Base-by-base conservation (phyloP, 306 rosid genomes). In the Phaseolus lunatus region DNA sequence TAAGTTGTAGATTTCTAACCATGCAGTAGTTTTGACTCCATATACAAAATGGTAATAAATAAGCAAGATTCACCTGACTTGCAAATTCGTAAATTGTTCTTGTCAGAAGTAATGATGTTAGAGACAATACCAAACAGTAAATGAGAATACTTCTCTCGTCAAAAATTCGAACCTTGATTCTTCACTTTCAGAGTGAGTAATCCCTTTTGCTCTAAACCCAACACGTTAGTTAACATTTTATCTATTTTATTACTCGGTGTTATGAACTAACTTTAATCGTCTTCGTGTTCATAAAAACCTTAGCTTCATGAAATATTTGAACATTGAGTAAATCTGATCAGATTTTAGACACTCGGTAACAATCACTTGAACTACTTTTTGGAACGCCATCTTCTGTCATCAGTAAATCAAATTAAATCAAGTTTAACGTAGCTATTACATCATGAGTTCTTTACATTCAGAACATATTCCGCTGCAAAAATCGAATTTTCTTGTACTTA, bases 321-420 rank as follows among this genome's bases (percentile, higher is more conserved):
- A 57, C 4, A 23, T 0, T 9, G 35, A 22, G 16, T 4, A 58
- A 58, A 31, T 58, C 65, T 14, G 14, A 7, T 29, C 20, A 6
- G 66, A 58, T 7, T 27, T 15, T 59, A 7, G 67, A 11, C 37
- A 59, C 20, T 29, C 2, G 5, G 20, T 59, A 59, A 19, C 67
- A 27, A 59, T 59, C 15, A 54, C 31, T 22, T 22, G 16, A 54
- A 22, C 62, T 9, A 54, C 27, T 24, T 44, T 72, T 63, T 63
- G 9, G 23, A 62, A 61, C 3, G 45, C 11, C 70, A 45, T 48
- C 13, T 29, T 58, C 33, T 5, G 52, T 14, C 22, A 41, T 54
- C 58, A 66, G 58, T 37, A 24, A 45, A 24, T 44, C 62, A 58
- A 29, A 57, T 29, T 57, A 57, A 78, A 43, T 79, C 15, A 7